A percentile compares a stretch with the other conserved stretches of the same genome.
Conservation (phyloP, 139 green algal genomes). For the Astrephomene gubernaculifera region DNA sequence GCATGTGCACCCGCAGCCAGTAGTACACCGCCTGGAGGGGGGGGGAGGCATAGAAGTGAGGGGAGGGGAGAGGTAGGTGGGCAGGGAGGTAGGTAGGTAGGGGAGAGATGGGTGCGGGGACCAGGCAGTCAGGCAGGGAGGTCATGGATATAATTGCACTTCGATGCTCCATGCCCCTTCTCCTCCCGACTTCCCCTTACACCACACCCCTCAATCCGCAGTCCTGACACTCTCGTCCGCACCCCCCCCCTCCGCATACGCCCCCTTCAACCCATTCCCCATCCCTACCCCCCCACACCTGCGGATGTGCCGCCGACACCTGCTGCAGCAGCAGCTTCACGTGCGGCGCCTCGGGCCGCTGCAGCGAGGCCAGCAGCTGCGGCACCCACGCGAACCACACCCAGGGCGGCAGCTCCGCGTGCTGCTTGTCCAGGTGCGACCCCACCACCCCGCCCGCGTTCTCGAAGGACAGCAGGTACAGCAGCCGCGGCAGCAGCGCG, state of each 20-base stretch:
- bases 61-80: constrained; percentile 23
- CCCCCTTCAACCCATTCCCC: background rate
- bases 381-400: constrained; percentile 94
- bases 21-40: constrained; percentile 94
- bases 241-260: no score
- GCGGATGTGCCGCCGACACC: constrained; percentile 55
- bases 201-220: background rate
- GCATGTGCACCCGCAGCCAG: constrained; percentile 86
- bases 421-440: constrained; percentile 47
- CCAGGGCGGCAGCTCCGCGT: constrained; percentile 78
- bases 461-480: constrained; percentile 92
- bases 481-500: constrained; percentile 82
- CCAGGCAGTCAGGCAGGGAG: no score
- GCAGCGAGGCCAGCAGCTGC: constrained; percentile 91
- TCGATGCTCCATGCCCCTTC: no score
- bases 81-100: background rate
- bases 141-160: no score
- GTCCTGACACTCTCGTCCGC: no score
- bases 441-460: constrained; percentile 64
- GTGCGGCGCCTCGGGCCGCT: constrained; percentile 79
- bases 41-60: no score
- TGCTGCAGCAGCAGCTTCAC: constrained; percentile 76
- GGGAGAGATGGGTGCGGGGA: background rate
- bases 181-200: constrained; percentile 15
- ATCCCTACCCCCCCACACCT: constrained; percentile 27